These are phyloP conservation scores for Lathyrus tuberosus DNA, from an alignment of 306 rosid species.

Conservation along the genomic window DNA sequence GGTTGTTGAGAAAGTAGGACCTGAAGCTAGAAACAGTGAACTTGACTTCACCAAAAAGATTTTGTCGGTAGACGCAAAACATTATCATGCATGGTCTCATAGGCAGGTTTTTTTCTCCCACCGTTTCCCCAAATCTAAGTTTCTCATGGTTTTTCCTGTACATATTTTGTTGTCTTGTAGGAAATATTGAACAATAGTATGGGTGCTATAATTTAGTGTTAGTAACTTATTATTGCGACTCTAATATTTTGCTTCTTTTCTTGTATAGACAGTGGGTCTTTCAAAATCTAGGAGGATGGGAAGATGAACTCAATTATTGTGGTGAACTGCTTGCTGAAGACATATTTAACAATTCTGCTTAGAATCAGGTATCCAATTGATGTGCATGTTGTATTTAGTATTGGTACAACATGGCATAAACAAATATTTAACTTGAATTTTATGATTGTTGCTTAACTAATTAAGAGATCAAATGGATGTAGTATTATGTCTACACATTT, in stretches of 20 bases:
- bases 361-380: slow-evolving; percentile 77
- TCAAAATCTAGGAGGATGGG: slow-evolving; percentile 88
- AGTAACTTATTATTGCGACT: not conserved
- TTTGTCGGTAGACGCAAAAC: slow-evolving; percentile 75
- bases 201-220: slow-evolving; percentile 3
- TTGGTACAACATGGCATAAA: not conserved
- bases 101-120: slow-evolving; percentile 67
- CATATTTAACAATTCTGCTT: slow-evolving; percentile 88
- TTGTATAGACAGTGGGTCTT: slow-evolving; percentile 78
- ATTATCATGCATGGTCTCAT: slow-evolving; percentile 98
- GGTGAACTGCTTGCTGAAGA: slow-evolving; percentile 73
- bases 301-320: slow-evolving; percentile 79
- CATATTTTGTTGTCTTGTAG: not conserved
- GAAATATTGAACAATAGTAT: not conserved
- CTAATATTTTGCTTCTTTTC: not conserved
- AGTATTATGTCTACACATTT: not conserved
- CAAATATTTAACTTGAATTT: slow-evolving; percentile 16
- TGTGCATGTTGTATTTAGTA: slow-evolving; percentile 41
- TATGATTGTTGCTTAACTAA: slow-evolving; percentile 27
- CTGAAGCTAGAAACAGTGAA: slow-evolving; percentile 58
- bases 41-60: slow-evolving; percentile 79
- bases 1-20: slow-evolving; percentile 88
- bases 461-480: slow-evolving; percentile 17
- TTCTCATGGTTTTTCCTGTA: not conserved
- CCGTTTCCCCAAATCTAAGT: no score